These are phyloP conservation scores for Nyssa sinensis DNA, from an alignment of 148 eudicot genomes.

Conservation along the genomic window DNA sequence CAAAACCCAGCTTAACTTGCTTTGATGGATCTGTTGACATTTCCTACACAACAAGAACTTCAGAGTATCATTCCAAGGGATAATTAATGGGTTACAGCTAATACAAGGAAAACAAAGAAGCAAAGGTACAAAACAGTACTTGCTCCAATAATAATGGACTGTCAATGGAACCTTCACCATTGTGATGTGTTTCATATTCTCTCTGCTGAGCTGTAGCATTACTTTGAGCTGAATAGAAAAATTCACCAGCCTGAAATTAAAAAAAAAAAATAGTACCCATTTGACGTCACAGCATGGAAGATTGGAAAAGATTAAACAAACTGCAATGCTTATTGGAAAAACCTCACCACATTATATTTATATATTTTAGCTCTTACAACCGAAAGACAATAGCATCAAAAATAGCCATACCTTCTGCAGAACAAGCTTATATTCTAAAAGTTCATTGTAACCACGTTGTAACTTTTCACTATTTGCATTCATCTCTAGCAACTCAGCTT, in stretches of 20 bases:
- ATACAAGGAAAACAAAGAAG: not conserved
- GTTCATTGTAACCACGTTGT: constrained; percentile 67
- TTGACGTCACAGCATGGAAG: not conserved
- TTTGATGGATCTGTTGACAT: constrained; percentile 59
- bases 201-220: constrained; percentile 59
- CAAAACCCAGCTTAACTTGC: constrained; percentile 70
- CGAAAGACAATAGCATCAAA: not conserved
- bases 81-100: not conserved
- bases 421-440: constrained; percentile 75
- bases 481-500: constrained; percentile 70
- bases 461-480: constrained; percentile 67
- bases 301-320: not conserved
- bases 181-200: constrained; percentile 36
- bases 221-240: constrained; percentile 64
- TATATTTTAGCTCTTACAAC: not conserved
- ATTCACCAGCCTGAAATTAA: constrained; percentile 60
- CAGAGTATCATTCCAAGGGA: not conserved
- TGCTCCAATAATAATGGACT: constrained; percentile 78
- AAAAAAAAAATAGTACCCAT: not conserved
- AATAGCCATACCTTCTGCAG: constrained; percentile 53
- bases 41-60: constrained; percentile 40
- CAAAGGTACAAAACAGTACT: constrained; percentile 28
- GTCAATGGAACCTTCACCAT: constrained; percentile 64
- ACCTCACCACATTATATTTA: too few relatives aligned
- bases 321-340: not conserved